Percentiles rank a stretch among this genome's conserved stretches.
Evolutionary conservation across 805 yeast species (phyloP).

Genomic region (Pichia exigua): DNA sequence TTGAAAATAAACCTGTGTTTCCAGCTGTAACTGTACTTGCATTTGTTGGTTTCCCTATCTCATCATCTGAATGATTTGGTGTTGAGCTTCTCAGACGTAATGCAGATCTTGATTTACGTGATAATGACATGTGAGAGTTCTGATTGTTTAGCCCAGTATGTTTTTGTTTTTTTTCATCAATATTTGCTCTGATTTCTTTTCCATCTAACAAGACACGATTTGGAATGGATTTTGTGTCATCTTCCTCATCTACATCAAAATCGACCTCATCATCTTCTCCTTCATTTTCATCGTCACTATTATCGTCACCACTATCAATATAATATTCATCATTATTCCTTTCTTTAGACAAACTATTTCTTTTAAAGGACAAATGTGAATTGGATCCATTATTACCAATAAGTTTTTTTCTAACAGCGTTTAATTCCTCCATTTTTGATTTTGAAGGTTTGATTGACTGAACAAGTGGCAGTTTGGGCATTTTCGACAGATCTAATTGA

Average conservation of each 20-base stretch:
- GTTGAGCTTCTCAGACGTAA: constrained; percentile 2
- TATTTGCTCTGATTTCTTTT: not conserved
- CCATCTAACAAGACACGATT: not conserved
- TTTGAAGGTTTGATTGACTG: not conserved
- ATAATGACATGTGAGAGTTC: not conserved
- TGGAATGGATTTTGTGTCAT: not conserved
- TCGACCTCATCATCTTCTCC: not conserved
- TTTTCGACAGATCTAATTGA: not conserved
- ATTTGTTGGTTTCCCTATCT: not conserved
- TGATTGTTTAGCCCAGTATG: not conserved
- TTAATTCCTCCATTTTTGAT: constrained; percentile 3
- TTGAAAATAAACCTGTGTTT: constrained; percentile 20
- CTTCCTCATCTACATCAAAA: not conserved
- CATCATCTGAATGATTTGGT: constrained; percentile 4
- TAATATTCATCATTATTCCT: not conserved
- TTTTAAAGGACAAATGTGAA: not conserved
- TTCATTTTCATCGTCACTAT: not conserved
- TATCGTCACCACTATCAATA: not conserved
- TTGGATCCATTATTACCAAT: constrained; percentile 1
- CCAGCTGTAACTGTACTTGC: not conserved
- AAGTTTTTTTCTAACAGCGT: constrained; percentile 8
- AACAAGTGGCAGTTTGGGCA: constrained; percentile 4
- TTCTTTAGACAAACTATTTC: not conserved
- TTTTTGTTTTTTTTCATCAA: not conserved
- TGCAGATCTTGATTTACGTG: not conserved